A percentile compares a stretch with the other conserved stretches of the same genome.
These are phyloP conservation scores for Citrus trifoliata DNA, from an alignment of 345 rosid species.

Conservation along the genomic window DNA sequence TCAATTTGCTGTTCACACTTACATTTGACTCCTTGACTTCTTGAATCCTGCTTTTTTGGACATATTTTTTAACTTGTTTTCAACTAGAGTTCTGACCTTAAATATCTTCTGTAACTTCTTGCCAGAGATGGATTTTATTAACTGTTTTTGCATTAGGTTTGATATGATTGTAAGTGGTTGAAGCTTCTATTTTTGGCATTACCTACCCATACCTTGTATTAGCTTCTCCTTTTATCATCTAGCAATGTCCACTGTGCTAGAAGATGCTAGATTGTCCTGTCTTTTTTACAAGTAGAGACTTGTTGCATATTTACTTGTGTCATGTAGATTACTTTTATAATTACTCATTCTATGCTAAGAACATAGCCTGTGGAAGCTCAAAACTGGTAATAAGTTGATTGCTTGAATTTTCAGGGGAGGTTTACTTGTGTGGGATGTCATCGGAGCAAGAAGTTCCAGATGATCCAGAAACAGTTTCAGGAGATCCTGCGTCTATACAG, in stretches of 20 bases:
- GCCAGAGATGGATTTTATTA: neutral
- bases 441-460: slow-evolving; percentile 72
- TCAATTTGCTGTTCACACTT: neutral
- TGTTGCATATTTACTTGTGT: neutral
- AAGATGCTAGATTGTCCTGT: neutral
- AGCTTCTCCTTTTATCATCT: neutral
- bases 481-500: slow-evolving; percentile 60
- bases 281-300: neutral
- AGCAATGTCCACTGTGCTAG: neutral
- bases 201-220: neutral
- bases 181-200: neutral
- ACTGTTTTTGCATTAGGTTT: neutral
- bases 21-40: neutral
- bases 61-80: neutral
- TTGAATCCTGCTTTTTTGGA: neutral
- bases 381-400: neutral
- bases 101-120: neutral
- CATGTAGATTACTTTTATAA: neutral
- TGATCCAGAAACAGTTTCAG: slow-evolving; percentile 59
- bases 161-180: neutral
- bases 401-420: slow-evolving; percentile 55
- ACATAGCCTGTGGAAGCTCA: neutral
- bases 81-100: neutral
- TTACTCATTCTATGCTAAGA: neutral
- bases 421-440: slow-evolving; percentile 88